A percentile compares a stretch with the other conserved stretches of the same genome.
These are phyloP conservation scores for Protomyces inouyei DNA, from an alignment of 1,139 yeast genomes.

Conservation along the genomic window DNA sequence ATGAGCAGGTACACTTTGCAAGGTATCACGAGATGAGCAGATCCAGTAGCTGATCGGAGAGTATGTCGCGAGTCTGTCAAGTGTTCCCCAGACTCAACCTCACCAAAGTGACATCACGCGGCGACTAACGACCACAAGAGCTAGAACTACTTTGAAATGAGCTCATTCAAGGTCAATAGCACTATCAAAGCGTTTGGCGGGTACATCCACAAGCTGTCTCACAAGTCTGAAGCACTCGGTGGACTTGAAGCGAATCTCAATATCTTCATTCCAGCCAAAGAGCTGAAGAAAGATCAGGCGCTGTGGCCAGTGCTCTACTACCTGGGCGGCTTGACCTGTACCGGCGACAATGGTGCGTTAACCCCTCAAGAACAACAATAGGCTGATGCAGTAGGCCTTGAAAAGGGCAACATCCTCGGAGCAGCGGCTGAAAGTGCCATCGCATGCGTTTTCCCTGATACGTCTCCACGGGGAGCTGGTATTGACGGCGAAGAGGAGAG, in stretches of 20 bases:
- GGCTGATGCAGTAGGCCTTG: conserved; percentile 42
- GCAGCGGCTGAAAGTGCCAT: conserved; percentile 78
- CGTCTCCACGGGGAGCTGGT: conserved; percentile 92
- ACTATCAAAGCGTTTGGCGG: conserved; percentile 73
- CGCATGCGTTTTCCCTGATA: conserved; percentile 89
- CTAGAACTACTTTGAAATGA: conserved; percentile 31
- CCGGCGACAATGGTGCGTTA: conserved; percentile 72
- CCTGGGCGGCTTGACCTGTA: conserved; percentile 86
- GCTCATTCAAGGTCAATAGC: conserved; percentile 53
- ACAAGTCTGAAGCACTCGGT: conserved; percentile 65
- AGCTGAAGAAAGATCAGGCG: conserved; percentile 38
- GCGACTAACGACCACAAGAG: too few species aligned
- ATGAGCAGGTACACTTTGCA: too few species aligned
- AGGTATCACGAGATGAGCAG: too few species aligned
- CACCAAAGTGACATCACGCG: too few species aligned
- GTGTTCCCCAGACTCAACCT: too few species aligned
- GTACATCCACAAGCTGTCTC: conserved; percentile 65
- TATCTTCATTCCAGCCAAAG: conserved; percentile 64
- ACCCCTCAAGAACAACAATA: not conserved
- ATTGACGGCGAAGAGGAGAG: conserved; percentile 74
- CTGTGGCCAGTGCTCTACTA: conserved; percentile 69
- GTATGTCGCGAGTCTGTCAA: too few species aligned
- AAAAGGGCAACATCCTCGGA: conserved; percentile 82
- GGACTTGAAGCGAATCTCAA: conserved; percentile 73
- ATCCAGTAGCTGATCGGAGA: too few species aligned